These are phyloP conservation scores for Populus hybrid DNA, from an alignment of 441 rosid species.

Conservation along the genomic window DNA sequence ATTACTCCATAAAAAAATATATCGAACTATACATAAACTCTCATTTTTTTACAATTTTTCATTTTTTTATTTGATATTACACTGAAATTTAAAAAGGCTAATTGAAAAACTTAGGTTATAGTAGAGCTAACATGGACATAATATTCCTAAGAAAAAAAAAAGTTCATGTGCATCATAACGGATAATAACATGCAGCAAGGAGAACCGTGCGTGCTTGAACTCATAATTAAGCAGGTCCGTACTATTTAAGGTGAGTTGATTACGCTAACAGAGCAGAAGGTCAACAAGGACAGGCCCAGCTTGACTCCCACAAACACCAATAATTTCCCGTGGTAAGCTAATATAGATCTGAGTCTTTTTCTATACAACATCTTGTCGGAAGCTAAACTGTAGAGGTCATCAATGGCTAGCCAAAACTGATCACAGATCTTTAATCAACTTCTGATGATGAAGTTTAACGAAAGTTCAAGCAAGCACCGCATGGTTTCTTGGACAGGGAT, in stretches of 20 bases:
- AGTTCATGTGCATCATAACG: conserved; percentile 14
- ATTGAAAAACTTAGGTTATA: no score
- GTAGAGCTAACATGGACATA: neutral
- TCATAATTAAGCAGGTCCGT: conserved; percentile 20
- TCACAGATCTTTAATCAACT: neutral
- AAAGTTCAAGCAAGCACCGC: neutral
- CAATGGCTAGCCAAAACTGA: neutral
- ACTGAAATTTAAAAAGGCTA: neutral
- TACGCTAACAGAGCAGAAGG: neutral
- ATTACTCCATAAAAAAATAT: no score
- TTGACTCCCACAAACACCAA: neutral
- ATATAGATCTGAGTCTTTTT: neutral
- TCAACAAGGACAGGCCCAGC: neutral
- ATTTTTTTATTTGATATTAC: no score
- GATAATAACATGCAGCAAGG: conserved; percentile 16
- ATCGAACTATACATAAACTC: neutral
- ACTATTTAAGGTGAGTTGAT: neutral
- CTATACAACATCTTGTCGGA: neutral
- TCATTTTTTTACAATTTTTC: no score
- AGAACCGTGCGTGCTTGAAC: conserved; percentile 12
- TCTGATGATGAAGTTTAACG: neutral
- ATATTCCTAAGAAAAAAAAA: no score
- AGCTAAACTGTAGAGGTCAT: neutral
- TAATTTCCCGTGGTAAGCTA: neutral
- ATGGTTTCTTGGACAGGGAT: neutral